Base-by-base conservation (phyloP, 2,329 filamentous ascomycete genomes). In the Beauveria medogensis region DNA sequence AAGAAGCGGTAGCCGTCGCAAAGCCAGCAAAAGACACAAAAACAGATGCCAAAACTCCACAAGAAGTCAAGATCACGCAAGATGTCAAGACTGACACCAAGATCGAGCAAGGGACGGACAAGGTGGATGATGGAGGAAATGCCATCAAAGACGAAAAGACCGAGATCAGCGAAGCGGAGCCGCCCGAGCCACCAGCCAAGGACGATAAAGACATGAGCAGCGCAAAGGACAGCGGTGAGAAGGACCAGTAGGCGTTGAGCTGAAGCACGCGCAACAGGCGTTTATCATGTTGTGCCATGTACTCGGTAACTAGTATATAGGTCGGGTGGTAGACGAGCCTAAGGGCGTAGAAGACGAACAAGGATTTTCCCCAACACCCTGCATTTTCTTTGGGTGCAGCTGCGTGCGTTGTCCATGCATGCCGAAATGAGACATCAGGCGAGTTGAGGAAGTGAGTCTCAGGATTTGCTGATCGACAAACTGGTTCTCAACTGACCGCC, bases 101-200 rank as follows among this genome's bases (percentile, higher is more conserved):
- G 40, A 53, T 52, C 22, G 58, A 68, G 60, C 12, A 52, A 55
- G 54, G 61, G 44, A 22, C 60, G 57, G 55, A 61, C 46, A 64
- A 67, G 43, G 40, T 64, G 22, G 50, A 22, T 22, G 43, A 62
- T 18, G 28, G 50, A 22, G 16, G 28, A 5, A 30, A 12, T 10
- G 41, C 10, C 24, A 62, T 55, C 26, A 62, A 63, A 28, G 55
- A 46, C 41, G 63, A 64, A 52, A 66, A 66, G 9, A 67, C 67
- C 24, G 64, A 65, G 43, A 53, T 41, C 2, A 50, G 30, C 22
- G 61, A 57, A n/a, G 63, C 54, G 12, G 43, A 54, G 5, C 16
- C 43, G 5, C 48, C 41, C 8, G 58, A 54, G 22, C 41, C 41
- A 40, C 50, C 41, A 5, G 50, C 26, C 18, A 60, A 55, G 50